Percentiles rank a stretch among this genome's conserved stretches.
Conservation (phyloP, 1,284 basidiomycete genomes). For the Cutaneotrichosporon sp. region DNA sequence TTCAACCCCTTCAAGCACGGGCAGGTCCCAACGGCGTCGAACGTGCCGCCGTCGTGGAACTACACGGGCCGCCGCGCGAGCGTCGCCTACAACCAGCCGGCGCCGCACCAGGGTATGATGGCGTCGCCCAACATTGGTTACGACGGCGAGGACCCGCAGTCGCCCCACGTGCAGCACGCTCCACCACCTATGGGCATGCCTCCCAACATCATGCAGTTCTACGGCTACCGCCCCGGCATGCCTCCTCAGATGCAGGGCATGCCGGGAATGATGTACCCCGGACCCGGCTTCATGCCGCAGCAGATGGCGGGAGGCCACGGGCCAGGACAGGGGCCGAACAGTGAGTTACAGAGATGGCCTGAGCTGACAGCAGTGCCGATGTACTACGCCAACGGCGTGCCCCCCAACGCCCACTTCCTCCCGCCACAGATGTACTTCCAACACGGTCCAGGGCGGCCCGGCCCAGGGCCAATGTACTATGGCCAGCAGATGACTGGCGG, state of each 20-base stretch:
- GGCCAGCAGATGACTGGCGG: slow-evolving; percentile 17
- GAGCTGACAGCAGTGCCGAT: slow-evolving; percentile 22
- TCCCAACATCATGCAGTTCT: slow-evolving; percentile 38
- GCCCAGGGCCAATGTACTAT: slow-evolving; percentile 29
- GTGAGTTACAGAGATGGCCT: slow-evolving; percentile 34
- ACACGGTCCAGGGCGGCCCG: slow-evolving; percentile 26
- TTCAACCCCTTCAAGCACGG: slow-evolving; percentile 83
- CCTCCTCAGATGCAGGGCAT: slow-evolving; percentile 32
- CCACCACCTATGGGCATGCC: slow-evolving; percentile 34
- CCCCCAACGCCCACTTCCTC: slow-evolving; percentile 42
- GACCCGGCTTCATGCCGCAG: slow-evolving; percentile 32
- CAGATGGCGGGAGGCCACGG: slow-evolving; percentile 34
- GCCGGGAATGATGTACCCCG: slow-evolving; percentile 46
- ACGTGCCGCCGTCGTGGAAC: slow-evolving; percentile 75
- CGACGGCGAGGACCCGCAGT: slow-evolving; percentile 22
- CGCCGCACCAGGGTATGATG: slow-evolving; percentile 41
- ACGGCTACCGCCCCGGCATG: slow-evolving; percentile 41
- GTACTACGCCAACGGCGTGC: slow-evolving; percentile 27
- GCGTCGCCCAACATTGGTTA: slow-evolving; percentile 4
- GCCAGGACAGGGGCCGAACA: slow-evolving; percentile 34
- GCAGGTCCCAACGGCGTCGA: slow-evolving; percentile 65
- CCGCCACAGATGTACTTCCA: slow-evolving; percentile 45
- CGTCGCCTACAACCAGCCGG: slow-evolving; percentile 54
- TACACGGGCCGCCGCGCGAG: slow-evolving; percentile 83
- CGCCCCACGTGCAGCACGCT: slow-evolving; percentile 22